Percentiles rank a stretch among this genome's conserved stretches.
These are phyloP conservation scores for Durotheca rogersii DNA, from an alignment of 495 filamentous ascomycete genomes.

Conservation along the genomic window DNA sequence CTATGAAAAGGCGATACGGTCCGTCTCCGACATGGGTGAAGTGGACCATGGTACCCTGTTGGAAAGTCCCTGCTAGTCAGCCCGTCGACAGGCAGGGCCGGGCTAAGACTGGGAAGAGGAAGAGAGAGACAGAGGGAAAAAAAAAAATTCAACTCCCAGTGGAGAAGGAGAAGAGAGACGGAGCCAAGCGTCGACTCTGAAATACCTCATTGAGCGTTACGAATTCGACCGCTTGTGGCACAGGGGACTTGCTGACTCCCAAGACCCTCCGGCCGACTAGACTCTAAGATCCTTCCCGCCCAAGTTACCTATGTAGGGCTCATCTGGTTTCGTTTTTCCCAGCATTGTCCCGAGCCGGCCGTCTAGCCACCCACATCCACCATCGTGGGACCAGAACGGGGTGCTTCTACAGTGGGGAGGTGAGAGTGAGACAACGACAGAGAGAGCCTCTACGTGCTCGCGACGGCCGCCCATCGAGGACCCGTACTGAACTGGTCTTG, in stretches of 20 bases:
- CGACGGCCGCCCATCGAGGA: too few relatives aligned
- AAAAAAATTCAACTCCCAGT: too few relatives aligned
- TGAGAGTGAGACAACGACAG: too few relatives aligned
- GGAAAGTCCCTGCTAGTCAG: conserved; percentile 35
- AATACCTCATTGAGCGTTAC: conserved; percentile 36
- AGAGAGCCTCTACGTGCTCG: conserved; percentile 20
- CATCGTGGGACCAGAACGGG: conserved; percentile 29
- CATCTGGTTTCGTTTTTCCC: conserved; percentile 30
- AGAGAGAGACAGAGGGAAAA: too few relatives aligned
- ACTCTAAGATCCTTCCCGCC: conserved; percentile 30
- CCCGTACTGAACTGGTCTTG: too few relatives aligned
- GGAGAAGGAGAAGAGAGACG: conserved; percentile 20
- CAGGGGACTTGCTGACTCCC: conserved; percentile 29
- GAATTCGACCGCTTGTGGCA: conserved; percentile 23
- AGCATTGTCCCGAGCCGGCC: conserved; percentile 21
- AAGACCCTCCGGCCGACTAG: conserved; percentile 19
- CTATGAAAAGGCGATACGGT: conserved; percentile 39
- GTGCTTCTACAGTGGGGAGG: conserved; percentile 15
- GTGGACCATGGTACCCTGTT: conserved; percentile 36
- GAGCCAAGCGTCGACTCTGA: conserved; percentile 27
- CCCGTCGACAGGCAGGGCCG: conserved; percentile 30
- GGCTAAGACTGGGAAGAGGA: conserved; percentile 29
- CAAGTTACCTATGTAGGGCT: conserved; percentile 30
- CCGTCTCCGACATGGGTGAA: conserved; percentile 30
- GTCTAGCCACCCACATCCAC: conserved; percentile 23